Conservation (phyloP, 495 filamentous ascomycete genomes). For the Penicillium tannophilum region DNA sequence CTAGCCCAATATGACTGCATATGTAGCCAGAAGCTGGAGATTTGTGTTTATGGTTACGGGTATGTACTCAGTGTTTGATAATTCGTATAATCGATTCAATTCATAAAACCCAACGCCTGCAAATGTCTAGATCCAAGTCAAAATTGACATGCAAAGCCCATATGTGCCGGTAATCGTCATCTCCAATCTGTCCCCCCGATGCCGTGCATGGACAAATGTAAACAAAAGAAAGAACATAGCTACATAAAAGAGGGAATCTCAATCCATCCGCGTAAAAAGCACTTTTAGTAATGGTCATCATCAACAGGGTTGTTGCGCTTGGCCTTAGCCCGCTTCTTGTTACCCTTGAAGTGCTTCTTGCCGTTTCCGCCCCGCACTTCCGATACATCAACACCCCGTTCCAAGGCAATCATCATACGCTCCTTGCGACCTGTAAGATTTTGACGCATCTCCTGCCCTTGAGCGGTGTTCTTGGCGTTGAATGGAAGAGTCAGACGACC, state of each 20-base stretch:
- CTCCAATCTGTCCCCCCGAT: slow-evolving; percentile 11
- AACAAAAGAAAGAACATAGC: slow-evolving; percentile 15
- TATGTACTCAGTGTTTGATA: neutral
- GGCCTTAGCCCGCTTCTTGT: slow-evolving; percentile 66
- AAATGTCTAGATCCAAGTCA: slow-evolving; percentile 23
- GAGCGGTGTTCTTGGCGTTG: slow-evolving; percentile 81
- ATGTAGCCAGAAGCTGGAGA: no score
- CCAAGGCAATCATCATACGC: slow-evolving; percentile 78
- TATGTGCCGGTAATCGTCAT: slow-evolving; percentile 19
- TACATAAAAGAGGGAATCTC: slow-evolving; percentile 15
- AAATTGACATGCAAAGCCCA: slow-evolving; percentile 24
- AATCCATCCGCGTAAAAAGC: slow-evolving; percentile 22
- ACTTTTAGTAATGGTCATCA: slow-evolving; percentile 44
- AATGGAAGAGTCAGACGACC: slow-evolving; percentile 78
- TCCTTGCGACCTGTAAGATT: slow-evolving; percentile 81
- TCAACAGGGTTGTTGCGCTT: slow-evolving; percentile 45
- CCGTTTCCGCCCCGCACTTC: slow-evolving; percentile 68
- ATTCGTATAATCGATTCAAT: slow-evolving; percentile 13
- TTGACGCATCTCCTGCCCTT: slow-evolving; percentile 67
- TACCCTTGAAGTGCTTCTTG: slow-evolving; percentile 96
- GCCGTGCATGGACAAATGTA: slow-evolving; percentile 12
- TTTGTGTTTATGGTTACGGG: neutral
- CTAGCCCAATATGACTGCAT: neutral
- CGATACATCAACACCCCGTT: slow-evolving; percentile 80
- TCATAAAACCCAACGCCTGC: slow-evolving; percentile 23